Percentiles rank a stretch among this genome's conserved stretches.
Conservation (phyloP, 225 moss, liverwort and hornwort genomes). For the Marchantia paleacea region DNA sequence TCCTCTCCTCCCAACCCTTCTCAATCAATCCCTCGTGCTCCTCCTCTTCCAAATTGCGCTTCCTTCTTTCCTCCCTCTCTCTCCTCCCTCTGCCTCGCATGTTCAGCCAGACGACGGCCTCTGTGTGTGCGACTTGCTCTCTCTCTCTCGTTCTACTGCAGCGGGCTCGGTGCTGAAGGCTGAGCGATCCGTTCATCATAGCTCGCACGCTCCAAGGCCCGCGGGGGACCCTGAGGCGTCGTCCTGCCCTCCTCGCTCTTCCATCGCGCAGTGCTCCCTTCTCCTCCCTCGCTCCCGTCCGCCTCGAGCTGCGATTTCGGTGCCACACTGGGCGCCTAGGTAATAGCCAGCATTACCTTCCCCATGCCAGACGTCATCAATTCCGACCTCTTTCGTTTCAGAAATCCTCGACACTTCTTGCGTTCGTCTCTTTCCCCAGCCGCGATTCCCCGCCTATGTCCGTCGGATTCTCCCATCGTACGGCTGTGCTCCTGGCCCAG, state of each 20-base stretch:
- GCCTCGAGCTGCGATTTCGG: neutral
- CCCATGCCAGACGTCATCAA: neutral
- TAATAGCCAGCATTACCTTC: constrained; percentile 14
- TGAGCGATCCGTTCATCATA: neutral
- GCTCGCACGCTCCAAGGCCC: neutral
- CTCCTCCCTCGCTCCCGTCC: neutral
- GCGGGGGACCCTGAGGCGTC: neutral
- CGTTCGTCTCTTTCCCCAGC: constrained; percentile 9
- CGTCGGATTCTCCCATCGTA: constrained; percentile 1
- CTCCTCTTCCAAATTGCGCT: neutral
- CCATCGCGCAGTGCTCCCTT: neutral
- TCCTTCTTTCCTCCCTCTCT: neutral
- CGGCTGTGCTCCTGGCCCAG: neutral
- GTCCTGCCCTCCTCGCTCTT: constrained; percentile 5
- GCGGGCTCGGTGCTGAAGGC: no score
- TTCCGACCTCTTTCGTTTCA: neutral
- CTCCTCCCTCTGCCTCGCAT: neutral
- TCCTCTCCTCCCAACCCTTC: neutral
- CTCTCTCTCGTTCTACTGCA: no score
- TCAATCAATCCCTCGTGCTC: neutral
- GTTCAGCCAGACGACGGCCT: no score
- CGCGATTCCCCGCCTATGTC: constrained; percentile 4
- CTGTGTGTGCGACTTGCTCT: no score
- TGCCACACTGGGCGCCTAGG: neutral
- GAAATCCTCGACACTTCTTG: neutral